phyloP scores from a whole-genome alignment of 495 filamentous ascomycete genomes.

The Xylaria scruposa region DNA sequence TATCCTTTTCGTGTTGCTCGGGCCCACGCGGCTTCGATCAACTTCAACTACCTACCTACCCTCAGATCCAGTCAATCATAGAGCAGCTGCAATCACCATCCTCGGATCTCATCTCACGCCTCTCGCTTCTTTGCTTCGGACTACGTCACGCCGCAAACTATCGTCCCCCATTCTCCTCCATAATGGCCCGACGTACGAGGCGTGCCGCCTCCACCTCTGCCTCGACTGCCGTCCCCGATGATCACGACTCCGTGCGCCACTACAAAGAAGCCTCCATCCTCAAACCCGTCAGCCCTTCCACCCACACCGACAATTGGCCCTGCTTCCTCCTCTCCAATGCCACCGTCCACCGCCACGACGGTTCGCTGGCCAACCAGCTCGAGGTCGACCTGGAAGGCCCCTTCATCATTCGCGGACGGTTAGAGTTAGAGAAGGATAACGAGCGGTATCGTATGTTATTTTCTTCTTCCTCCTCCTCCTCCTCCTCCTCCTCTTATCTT shows the following conservation, averaged over 20 bases:
- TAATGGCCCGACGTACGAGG: constrained; percentile 46
- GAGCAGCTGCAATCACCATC: too few species aligned
- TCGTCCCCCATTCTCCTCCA: constrained; percentile 12
- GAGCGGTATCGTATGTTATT: constrained; percentile 33
- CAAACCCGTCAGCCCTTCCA: constrained; percentile 33
- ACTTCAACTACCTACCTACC: too few species aligned
- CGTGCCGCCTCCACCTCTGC: constrained; percentile 37
- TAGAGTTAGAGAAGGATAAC: constrained; percentile 49
- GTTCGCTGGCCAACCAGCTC: constrained; percentile 52
- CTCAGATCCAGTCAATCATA: too few species aligned
- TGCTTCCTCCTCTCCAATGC: constrained; percentile 54
- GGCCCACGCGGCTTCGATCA: not conserved
- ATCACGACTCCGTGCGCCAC: constrained; percentile 38
- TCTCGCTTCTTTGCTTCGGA: not conserved
- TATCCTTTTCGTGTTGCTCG: not conserved
- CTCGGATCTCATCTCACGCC: too few species aligned
- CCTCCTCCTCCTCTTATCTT: too few species aligned
- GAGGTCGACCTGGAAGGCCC: constrained; percentile 50
- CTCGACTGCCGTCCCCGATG: constrained; percentile 37
- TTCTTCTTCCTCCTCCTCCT: too few species aligned
- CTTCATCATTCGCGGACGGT: constrained; percentile 50
- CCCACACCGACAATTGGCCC: constrained; percentile 45
- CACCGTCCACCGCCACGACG: constrained; percentile 50
- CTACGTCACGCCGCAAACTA: not conserved
- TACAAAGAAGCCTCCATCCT: constrained; percentile 45